phyloP scores from a whole-genome alignment of 306 rosid genomes.

The Albizia julibrissin region DNA sequence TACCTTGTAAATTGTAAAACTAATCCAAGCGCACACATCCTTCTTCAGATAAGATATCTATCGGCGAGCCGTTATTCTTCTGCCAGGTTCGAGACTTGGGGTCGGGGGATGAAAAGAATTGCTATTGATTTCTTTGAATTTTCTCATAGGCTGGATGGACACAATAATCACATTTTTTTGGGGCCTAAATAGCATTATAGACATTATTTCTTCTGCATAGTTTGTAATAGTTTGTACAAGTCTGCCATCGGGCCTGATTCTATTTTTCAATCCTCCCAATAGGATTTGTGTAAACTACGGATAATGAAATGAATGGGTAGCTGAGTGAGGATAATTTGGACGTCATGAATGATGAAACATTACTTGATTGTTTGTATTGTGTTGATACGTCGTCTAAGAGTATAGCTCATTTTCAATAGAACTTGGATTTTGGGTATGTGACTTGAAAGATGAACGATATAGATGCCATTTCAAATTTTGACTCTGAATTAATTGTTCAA shows the following conservation, averaged over 20 bases:
- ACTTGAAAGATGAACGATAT: background rate
- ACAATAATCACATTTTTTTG: background rate
- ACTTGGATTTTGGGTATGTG: background rate
- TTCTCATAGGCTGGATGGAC: background rate
- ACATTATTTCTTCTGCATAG: background rate
- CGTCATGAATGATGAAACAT: background rate
- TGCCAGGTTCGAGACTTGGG: background rate
- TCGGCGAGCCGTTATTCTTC: background rate
- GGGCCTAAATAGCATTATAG: background rate
- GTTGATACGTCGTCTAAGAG: background rate
- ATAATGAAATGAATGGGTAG: background rate
- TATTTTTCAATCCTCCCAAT: background rate
- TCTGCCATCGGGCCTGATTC: background rate
- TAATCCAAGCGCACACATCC: too few relatives aligned
- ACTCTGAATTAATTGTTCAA: background rate
- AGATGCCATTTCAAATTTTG: background rate
- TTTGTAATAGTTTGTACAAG: too few relatives aligned
- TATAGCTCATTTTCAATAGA: background rate
- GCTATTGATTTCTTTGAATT: background rate
- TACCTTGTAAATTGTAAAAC: too few relatives aligned
- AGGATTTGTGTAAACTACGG: background rate
- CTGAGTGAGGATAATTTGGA: slow-evolving; percentile 1
- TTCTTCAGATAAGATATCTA: background rate
- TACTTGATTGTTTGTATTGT: background rate
- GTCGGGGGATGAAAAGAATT: background rate